These are phyloP conservation scores for Heritiera fomes DNA, from an alignment of 345 rosid genomes.

Conservation along the genomic window DNA sequence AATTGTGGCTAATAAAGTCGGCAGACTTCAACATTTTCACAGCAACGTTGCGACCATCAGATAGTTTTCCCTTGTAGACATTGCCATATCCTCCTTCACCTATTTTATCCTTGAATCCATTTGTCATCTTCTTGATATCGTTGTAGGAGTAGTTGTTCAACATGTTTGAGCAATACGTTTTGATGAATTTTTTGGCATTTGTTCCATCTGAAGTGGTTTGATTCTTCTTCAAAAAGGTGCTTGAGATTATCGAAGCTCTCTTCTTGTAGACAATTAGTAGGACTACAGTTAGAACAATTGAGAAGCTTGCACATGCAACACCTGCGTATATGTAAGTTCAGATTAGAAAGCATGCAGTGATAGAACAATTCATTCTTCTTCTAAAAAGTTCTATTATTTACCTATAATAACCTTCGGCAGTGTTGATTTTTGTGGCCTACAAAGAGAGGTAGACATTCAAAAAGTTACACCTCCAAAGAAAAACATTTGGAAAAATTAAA, in stretches of 20 bases:
- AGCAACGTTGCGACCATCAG: slow-evolving; percentile 37
- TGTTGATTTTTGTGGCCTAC: slow-evolving; percentile 14
- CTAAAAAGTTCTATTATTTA: background rate
- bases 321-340: slow-evolving; percentile 21
- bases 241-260: background rate
- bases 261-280: slow-evolving; percentile 19
- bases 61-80: slow-evolving; percentile 40
- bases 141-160: slow-evolving; percentile 26
- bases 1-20: background rate
- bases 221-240: background rate
- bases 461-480: background rate
- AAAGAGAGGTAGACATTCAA: background rate
- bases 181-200: slow-evolving; percentile 31
- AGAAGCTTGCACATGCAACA: slow-evolving; percentile 31
- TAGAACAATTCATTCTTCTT: too few relatives aligned
- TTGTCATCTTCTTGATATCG: slow-evolving; percentile 33
- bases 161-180: slow-evolving; percentile 31
- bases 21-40: slow-evolving; percentile 29
- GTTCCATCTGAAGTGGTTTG: slow-evolving; percentile 23
- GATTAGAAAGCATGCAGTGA: background rate
- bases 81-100: slow-evolving; percentile 45
- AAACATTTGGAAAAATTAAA: background rate
- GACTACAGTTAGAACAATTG: slow-evolving; percentile 10
- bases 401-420: background rate
- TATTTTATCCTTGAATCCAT: slow-evolving; percentile 29